Evolutionary conservation across 768 basidiomycete genomes (phyloP), one percentile per base, ranked within the genome.

Genomic region (Xanthoconium purpureum): DNA sequence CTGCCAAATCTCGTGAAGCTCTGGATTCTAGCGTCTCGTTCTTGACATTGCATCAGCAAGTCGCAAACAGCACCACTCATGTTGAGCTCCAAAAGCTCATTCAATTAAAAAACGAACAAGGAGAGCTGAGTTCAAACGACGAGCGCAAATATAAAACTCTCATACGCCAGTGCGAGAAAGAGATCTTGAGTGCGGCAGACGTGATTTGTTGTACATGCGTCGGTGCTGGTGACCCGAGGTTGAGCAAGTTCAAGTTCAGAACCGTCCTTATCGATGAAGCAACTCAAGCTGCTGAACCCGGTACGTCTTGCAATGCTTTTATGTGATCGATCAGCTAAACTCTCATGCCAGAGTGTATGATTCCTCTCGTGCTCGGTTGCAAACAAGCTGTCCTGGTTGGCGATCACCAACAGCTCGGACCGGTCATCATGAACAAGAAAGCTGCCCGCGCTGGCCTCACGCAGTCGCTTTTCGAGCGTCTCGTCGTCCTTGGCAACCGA

Each of bases 401-500:
- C 51, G 96, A 98, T 75, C 91, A 97, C 71, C 92, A 76, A 62
- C 97, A 98, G 80, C 87, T 98, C 48, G 97, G 97, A 1, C 97
- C 97, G 8, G 97, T 98, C 66, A 98, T 99, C 71, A 98, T 99
- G 97, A 99, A 98, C 83, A 99, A 99, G 84, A 98, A 99, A 69
- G 97, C 97, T 0, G 96, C 97, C 3, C 91, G 94, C n/a, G 97
- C 97, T 6, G 97, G 97, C 18, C 82, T 99, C 38, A 98, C 95
- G 0, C 97, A 98, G 68, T 99, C 97, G 0, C 85, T 99, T 18
- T 99, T 99, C 64, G 97, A 99, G 71, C 89, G 97, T 44, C 87
- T 99, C 46, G 94, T 99, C 59, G 81, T 98, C 44, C 87, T 98
- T 55, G 87, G 88, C 33, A 99, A 99, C 73, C 84, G 94, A 30